Evolutionary conservation across 208 protist species (phyloP).

Genomic region (Trypanosoma scelopori): DNA sequence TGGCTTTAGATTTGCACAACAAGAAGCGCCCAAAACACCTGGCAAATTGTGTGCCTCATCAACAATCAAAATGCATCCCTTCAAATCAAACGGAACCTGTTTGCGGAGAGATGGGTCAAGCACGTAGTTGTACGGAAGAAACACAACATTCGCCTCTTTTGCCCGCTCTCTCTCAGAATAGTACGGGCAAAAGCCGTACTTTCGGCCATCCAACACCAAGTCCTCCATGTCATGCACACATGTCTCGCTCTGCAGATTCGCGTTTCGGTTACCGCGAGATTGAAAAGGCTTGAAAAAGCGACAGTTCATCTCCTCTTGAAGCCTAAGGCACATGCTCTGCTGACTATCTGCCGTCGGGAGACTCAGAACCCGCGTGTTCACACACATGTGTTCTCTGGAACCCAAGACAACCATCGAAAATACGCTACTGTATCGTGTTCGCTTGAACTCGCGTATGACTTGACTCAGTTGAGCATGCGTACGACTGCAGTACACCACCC

Average conservation of each 20-base stretch:
- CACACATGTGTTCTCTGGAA: conserved; percentile 97
- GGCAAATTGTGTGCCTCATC: conserved; percentile 98
- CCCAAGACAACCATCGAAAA: conserved; percentile 91
- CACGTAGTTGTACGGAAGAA: conserved; percentile 99
- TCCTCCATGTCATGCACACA: conserved; percentile 95
- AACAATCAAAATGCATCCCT: conserved; percentile 91
- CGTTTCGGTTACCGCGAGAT: conserved; percentile 8
- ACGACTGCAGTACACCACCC: conserved; percentile 95
- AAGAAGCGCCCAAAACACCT: conserved; percentile 54
- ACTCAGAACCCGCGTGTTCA: conserved; percentile 85
- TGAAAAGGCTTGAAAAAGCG: conserved; percentile 72
- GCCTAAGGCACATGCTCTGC: conserved; percentile 62
- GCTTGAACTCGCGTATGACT: conserved; percentile 95
- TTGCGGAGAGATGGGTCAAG: conserved; percentile 90
- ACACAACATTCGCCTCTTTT: conserved; percentile 92
- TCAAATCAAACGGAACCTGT: conserved; percentile 84
- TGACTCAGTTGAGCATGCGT: conserved; percentile 99
- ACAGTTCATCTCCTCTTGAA: conserved; percentile 69
- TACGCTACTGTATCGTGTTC: conserved; percentile 80
- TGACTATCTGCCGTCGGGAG: conserved; percentile 70
- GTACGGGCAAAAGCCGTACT: conserved; percentile 94
- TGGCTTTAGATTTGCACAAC: conserved; percentile 65
- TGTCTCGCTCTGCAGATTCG: conserved; percentile 21
- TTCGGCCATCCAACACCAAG: conserved; percentile 70
- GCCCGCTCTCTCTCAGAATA: conserved; percentile 87